phyloP scores from a whole-genome alignment of 495 filamentous ascomycete species.

The Hypoxylon rickii region DNA sequence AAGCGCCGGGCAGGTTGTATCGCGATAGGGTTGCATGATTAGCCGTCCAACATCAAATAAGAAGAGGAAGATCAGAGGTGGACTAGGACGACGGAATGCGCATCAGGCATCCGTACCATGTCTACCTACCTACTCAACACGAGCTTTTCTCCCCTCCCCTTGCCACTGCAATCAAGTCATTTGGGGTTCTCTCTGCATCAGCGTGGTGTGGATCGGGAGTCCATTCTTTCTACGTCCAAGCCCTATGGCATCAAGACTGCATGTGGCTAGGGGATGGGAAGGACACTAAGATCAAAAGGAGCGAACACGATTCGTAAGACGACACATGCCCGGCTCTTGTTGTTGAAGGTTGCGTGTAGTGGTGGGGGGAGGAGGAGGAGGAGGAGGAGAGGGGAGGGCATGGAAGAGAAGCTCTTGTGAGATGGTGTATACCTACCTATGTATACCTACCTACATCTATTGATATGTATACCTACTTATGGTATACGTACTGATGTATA shows the following conservation, averaged over 20 bases:
- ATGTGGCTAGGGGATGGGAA: slow-evolving; percentile 22
- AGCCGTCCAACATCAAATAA: slow-evolving; percentile 15
- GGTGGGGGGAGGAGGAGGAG: neutral
- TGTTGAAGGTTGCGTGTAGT: too few relatives aligned
- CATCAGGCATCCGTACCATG: slow-evolving; percentile 24
- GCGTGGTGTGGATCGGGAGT: slow-evolving; percentile 24
- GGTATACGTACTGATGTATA: too few relatives aligned
- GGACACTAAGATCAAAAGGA: neutral
- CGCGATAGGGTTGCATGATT: slow-evolving; percentile 4
- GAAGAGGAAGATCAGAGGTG: slow-evolving; percentile 1
- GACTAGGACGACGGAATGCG: slow-evolving; percentile 12
- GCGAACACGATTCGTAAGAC: slow-evolving; percentile 7
- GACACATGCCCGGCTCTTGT: too few relatives aligned
- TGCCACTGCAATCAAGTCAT: neutral
- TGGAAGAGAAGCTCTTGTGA: too few relatives aligned
- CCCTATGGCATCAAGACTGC: neutral
- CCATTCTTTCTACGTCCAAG: neutral
- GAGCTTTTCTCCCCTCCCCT: neutral
- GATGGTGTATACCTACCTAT: too few relatives aligned
- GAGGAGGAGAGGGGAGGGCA: neutral
- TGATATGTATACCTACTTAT: too few relatives aligned
- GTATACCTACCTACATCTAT: too few relatives aligned
- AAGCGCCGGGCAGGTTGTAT: neutral
- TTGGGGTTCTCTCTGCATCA: slow-evolving; percentile 6
- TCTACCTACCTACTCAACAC: neutral